Percentiles rank a stretch among this genome's conserved stretches.
phyloP scores from a whole-genome alignment of 495 filamentous ascomycete species.

The Penicillium salamii region DNA sequence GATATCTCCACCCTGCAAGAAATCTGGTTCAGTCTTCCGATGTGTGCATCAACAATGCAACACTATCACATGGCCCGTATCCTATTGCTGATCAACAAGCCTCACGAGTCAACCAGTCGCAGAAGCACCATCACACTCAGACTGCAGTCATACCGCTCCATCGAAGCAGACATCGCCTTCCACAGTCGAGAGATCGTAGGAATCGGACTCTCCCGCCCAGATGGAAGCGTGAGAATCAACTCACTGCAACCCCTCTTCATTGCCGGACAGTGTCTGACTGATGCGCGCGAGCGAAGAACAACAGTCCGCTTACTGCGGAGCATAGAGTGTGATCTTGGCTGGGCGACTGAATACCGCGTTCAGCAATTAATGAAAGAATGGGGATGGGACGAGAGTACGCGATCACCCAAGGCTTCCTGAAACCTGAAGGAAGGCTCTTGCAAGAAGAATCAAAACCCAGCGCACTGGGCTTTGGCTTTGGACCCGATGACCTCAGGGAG shows the following conservation, averaged over 20 bases:
- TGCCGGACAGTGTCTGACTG: conserved; percentile 56
- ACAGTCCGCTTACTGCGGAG: conserved; percentile 53
- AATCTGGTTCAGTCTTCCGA: conserved; percentile 60
- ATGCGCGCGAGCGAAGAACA: conserved; percentile 46
- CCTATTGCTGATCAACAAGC: conserved; percentile 60
- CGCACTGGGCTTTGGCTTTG: too few species aligned
- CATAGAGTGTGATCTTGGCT: conserved; percentile 58
- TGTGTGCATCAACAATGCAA: conserved; percentile 64
- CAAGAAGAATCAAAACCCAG: too few species aligned
- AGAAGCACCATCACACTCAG: conserved; percentile 49
- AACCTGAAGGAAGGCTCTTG: background rate
- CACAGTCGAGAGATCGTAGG: conserved; percentile 59
- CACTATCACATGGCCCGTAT: conserved; percentile 65
- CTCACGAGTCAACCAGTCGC: conserved; percentile 52
- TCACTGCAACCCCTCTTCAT: conserved; percentile 61
- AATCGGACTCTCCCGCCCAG: conserved; percentile 53
- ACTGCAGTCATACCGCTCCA: conserved; percentile 52
- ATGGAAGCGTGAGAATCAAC: conserved; percentile 56
- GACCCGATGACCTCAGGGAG: too few species aligned
- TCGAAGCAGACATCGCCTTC: conserved; percentile 49
- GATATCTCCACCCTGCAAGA: conserved; percentile 48
- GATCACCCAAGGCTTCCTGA: conserved; percentile 10
- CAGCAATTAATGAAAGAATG: conserved; percentile 56
- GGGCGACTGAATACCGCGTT: conserved; percentile 62
- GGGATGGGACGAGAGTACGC: conserved; percentile 41